Conservation (phyloP, 352 stramenopile species). For the Phytopythium oedochilum region DNA sequence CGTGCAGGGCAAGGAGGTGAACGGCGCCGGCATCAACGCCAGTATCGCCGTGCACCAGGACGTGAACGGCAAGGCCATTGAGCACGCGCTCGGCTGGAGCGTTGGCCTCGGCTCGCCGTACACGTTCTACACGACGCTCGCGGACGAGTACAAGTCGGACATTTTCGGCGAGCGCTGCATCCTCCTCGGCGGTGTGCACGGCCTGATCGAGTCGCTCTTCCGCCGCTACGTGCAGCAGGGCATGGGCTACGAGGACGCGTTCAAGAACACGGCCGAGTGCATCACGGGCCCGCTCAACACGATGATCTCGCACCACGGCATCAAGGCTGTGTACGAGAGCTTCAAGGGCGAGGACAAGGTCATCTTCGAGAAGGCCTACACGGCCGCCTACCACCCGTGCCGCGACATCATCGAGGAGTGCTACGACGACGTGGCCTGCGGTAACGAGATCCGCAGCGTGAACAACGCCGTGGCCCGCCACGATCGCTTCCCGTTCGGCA, state of each 20-base stretch:
- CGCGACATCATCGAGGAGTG: constrained; percentile 98
- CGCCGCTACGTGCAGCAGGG: constrained; percentile 94
- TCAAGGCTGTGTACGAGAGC: constrained; percentile 95
- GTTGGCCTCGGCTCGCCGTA: constrained; percentile 96
- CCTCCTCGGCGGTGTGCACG: constrained; percentile 95
- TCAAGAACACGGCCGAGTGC: constrained; percentile 95
- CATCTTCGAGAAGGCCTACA: constrained; percentile 94
- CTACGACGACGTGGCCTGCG: constrained; percentile 97
- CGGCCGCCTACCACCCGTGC: constrained; percentile 93
- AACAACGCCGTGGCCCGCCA: constrained; percentile 96
- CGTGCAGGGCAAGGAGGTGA: constrained; percentile 97
- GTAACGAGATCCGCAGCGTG: constrained; percentile 97
- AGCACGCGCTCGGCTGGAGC: constrained; percentile 96
- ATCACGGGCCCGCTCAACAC: constrained; percentile 97
- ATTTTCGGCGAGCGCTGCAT: constrained; percentile 98
- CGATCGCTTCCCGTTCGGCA: constrained; percentile 94
- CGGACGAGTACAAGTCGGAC: constrained; percentile 97
- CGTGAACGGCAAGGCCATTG: constrained; percentile 89
- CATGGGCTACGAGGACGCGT: constrained; percentile 93
- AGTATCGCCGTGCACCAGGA: constrained; percentile 96
- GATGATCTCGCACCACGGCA: constrained; percentile 96
- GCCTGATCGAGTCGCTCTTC: constrained; percentile 97
- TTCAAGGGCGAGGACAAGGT: constrained; percentile 93
- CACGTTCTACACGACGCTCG: constrained; percentile 97
- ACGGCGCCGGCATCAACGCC: constrained; percentile 97